These are phyloP conservation scores for Cyathus striatus DNA, from an alignment of 768 basidiomycete species.

Conservation along the genomic window DNA sequence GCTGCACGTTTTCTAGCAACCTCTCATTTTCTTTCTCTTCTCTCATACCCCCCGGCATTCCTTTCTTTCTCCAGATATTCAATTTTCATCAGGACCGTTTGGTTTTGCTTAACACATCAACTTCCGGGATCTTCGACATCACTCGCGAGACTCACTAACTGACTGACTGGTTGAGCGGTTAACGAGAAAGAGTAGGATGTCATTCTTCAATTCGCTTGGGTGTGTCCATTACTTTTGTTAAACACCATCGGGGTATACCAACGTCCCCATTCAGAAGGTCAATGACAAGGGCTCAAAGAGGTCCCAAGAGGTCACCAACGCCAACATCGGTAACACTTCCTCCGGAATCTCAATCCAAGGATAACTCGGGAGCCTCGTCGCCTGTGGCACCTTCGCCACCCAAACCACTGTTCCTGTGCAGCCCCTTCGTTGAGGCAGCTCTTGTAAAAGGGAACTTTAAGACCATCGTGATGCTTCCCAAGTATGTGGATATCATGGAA, in stretches of 20 bases:
- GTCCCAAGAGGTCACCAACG: constrained; percentile 68
- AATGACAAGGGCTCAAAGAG: constrained; percentile 66
- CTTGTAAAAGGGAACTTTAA: constrained; percentile 98
- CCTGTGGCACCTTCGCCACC: constrained; percentile 23
- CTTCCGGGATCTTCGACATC: too few relatives aligned
- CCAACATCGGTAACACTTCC: constrained; percentile 64
- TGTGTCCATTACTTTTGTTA: constrained; percentile 23
- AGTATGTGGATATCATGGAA: constrained; percentile 97
- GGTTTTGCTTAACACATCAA: too few relatives aligned
- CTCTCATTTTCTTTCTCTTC: too few relatives aligned
- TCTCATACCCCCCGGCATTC: too few relatives aligned
- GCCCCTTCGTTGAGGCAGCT: constrained; percentile 95
- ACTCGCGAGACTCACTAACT: too few relatives aligned
- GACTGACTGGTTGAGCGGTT: too few relatives aligned
- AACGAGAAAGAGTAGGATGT: too few relatives aligned
- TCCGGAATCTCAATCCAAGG: constrained; percentile 36
- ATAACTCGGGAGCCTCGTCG: constrained; percentile 29
- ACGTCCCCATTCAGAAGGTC: constrained; percentile 44
- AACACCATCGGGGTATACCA: constrained; percentile 3
- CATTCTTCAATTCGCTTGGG: constrained; percentile 83
- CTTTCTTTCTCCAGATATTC: too few relatives aligned
- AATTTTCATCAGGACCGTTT: too few relatives aligned
- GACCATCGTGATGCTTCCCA: constrained; percentile 92
- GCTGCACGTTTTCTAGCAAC: too few relatives aligned
- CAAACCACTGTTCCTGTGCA: constrained; percentile 85